Base-by-base conservation (phyloP, 2,329 filamentous ascomycete species). In the Fusarium concolor region DNA sequence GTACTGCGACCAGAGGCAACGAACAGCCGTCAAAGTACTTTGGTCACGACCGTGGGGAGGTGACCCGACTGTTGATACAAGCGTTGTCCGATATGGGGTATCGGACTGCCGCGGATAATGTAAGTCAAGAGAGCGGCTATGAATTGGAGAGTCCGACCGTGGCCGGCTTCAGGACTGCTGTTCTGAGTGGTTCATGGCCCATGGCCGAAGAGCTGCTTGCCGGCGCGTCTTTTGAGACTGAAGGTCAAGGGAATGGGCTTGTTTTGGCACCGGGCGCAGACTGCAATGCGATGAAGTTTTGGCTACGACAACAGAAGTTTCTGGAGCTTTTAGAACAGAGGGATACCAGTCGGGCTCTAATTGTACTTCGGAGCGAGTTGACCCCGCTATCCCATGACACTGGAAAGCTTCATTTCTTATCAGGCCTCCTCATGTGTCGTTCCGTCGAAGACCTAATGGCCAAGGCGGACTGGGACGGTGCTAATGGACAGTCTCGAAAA, bases 221-320 rank as follows among this genome's bases (percentile, higher is more conserved):
- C 37, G 90, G 87, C 3, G 83, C 83, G 4, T 73, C 76, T 24
- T 65, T 78, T 29, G 81, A 79, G 9, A 75, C 78, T 31, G 70
- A 74, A 11, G 74, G 75, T 22, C 57, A 72, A 42, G 80, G 80
- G 1, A 84, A 87, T 68, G 92, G 90, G 3, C 82, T 99, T 55
- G 87, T 93, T 17, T 84, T 98, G 53, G 88, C 90, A 17, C 87
- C 92, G 42, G 90, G 88, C 24, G 91, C 93, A 9, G 91, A 97
- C 73, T 86, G 86, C 58, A 89, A 90, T 70, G 85, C 91, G 52
- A 95, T 99, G 91, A 86, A 90, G 45, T 97, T 98, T 78, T 90
- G 90, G 83, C 84, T 99, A 73, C 87, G 95, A 67, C 92, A 97
- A 76, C 96, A 99, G 77, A 98, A 98, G 78, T 99, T 95, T 74